A percentile compares a stretch with the other conserved stretches of the same genome.
Conservation (phyloP, 2,329 filamentous ascomycete genomes). For the Pseudogymnoascus sp. region DNA sequence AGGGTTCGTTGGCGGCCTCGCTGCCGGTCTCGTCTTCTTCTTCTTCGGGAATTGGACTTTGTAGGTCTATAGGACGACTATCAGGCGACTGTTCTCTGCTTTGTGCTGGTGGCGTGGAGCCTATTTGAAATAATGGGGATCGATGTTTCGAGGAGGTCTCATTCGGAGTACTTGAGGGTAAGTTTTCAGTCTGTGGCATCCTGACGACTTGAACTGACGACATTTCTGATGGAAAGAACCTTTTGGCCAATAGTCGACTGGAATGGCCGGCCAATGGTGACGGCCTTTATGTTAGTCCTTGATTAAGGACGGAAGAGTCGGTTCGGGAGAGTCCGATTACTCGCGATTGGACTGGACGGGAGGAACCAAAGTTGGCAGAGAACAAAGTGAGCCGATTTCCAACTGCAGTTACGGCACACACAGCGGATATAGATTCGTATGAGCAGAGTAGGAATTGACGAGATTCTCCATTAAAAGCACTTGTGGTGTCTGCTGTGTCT, state of each 20-base stretch:
- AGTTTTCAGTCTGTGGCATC: not conserved
- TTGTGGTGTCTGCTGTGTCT: not conserved
- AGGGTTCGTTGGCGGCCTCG: constrained; percentile 50
- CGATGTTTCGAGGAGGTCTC: not conserved
- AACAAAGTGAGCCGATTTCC: not conserved
- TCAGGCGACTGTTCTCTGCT: constrained; percentile 17
- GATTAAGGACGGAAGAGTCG: not conserved
- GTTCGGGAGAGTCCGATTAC: not conserved
- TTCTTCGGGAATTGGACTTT: constrained; percentile 47
- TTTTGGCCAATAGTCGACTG: not conserved
- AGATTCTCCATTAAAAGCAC: constrained; percentile 2
- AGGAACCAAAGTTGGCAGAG: constrained; percentile 1
- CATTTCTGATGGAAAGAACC: not conserved
- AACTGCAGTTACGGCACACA: not conserved
- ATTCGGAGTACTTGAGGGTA: not conserved
- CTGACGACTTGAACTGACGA: constrained; percentile 3
- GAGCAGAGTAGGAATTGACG: not conserved
- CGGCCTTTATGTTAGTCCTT: not conserved
- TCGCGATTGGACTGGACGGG: not conserved
- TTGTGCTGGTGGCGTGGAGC: not conserved
- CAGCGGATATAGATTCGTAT: not conserved
- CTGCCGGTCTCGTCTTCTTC: constrained; percentile 47
- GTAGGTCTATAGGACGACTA: constrained; percentile 37
- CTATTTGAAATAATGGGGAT: not conserved
- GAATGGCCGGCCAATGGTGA: not conserved